Percentiles rank a stretch among this genome's conserved stretches.
Conservation (phyloP, 2,329 filamentous ascomycete genomes). For the Kalmusia sp. region DNA sequence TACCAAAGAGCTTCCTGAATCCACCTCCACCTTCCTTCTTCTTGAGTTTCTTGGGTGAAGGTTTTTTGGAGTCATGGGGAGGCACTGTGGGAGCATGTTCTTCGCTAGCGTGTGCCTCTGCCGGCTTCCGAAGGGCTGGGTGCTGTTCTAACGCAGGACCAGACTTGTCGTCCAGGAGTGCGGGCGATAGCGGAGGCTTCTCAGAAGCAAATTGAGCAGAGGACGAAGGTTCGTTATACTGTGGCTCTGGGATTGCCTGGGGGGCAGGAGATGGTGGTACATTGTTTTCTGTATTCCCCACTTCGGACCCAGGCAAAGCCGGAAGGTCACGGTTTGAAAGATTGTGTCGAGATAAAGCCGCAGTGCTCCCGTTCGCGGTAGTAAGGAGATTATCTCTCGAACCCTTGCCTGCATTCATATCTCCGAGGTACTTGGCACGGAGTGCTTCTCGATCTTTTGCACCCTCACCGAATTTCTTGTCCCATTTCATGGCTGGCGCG, state of each 20-base stretch:
- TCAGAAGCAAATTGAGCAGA: slow-evolving; percentile 45
- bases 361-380: slow-evolving; percentile 39
- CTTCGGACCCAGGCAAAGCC: slow-evolving; percentile 46
- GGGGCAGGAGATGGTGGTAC: slow-evolving; percentile 39
- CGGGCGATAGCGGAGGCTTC: slow-evolving; percentile 17
- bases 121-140: slow-evolving; percentile 49
- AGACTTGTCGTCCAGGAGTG: slow-evolving; percentile 36
- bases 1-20: slow-evolving; percentile 50
- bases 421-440: slow-evolving; percentile 82
- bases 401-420: slow-evolving; percentile 75
- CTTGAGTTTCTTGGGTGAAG: slow-evolving; percentile 45
- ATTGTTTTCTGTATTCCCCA: slow-evolving; percentile 26
- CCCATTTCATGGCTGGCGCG: slow-evolving; percentile 95
- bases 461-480: slow-evolving; percentile 92
- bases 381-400: slow-evolving; percentile 53
- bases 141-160: slow-evolving; percentile 44
- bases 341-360: slow-evolving; percentile 29
- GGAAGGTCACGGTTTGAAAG: slow-evolving; percentile 50
- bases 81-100: slow-evolving; percentile 23
- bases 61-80: slow-evolving; percentile 35
- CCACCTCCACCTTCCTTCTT: slow-evolving; percentile 45
- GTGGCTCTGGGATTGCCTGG: slow-evolving; percentile 14
- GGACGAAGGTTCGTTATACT: slow-evolving; percentile 35
- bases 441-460: slow-evolving; percentile 86
- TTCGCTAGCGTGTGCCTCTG: slow-evolving; percentile 26